These are phyloP conservation scores for Malus hybrid DNA, from an alignment of 331 rosid genomes.

Conservation along the genomic window DNA sequence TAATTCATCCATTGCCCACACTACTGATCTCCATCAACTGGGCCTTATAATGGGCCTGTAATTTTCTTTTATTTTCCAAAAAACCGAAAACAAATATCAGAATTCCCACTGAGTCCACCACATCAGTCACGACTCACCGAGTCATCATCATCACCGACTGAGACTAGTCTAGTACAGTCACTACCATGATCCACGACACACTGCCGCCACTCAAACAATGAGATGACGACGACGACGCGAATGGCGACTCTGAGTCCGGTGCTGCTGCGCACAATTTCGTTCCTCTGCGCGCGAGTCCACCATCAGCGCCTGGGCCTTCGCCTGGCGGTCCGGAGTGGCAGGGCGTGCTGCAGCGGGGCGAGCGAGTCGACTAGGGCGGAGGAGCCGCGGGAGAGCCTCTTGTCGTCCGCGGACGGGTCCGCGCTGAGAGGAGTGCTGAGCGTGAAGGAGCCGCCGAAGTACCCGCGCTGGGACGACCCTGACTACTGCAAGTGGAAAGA, in stretches of 20 bases:
- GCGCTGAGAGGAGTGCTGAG: conserved; percentile 12
- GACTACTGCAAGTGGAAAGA: conserved; percentile 64
- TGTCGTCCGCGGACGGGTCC: conserved; percentile 17
- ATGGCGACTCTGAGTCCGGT: conserved; percentile 45
- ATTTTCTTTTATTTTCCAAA: not conserved
- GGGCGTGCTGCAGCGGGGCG: conserved; percentile 32
- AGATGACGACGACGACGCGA: not conserved
- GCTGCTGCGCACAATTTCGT: conserved; percentile 29
- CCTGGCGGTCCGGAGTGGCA: conserved; percentile 8
- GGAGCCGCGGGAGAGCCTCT: conserved; percentile 7
- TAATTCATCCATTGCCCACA: not conserved
- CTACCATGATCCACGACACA: not conserved
- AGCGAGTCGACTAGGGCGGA: conserved; percentile 32
- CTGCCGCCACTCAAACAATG: conserved; percentile 4
- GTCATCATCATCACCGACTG: not conserved
- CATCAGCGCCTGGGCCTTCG: conserved; percentile 22
- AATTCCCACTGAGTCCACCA: not conserved
- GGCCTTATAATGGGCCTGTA: not conserved
- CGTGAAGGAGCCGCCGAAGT: conserved; percentile 23
- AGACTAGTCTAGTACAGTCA: not conserved
- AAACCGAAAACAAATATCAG: not conserved
- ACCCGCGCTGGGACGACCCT: conserved; percentile 36
- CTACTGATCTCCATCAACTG: not conserved
- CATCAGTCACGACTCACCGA: not conserved
- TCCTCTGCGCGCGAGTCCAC: conserved; percentile 38